Percentiles rank a stretch among this genome's conserved stretches.
Evolutionary conservation across 148 eudicot species (phyloP).

Genomic region (Amaranthus palmeri): DNA sequence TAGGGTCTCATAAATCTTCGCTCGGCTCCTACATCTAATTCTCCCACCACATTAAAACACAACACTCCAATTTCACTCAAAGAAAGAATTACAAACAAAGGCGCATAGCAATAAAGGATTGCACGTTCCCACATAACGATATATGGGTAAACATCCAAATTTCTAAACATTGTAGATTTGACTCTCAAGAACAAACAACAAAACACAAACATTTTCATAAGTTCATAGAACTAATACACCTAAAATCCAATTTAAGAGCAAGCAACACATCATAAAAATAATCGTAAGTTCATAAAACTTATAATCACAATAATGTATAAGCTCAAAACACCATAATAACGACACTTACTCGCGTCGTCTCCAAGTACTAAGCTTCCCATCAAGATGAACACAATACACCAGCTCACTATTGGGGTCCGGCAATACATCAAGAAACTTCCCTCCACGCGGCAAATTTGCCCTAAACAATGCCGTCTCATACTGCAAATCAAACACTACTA

Average conservation of each 20-base stretch:
- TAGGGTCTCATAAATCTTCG: too few relatives aligned
- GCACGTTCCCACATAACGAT: background rate
- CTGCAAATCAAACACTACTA: conserved; percentile 85
- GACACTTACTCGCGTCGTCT: conserved; percentile 72
- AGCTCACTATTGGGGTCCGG: conserved; percentile 67
- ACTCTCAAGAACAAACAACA: background rate
- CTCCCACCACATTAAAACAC: background rate
- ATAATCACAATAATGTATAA: background rate
- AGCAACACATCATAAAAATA: background rate
- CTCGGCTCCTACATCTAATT: background rate
- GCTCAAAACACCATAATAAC: background rate
- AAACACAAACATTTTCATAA: background rate
- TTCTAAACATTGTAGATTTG: background rate
- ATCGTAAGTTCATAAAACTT: background rate
- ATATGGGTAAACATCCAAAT: background rate
- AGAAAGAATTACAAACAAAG: background rate
- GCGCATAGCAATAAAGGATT: background rate
- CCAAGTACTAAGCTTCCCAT: conserved; percentile 91
- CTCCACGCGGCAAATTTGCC: conserved; percentile 66
- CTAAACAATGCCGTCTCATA: conserved; percentile 56
- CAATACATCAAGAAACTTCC: conserved; percentile 80
- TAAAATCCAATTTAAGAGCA: background rate
- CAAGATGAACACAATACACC: conserved; percentile 74
- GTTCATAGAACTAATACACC: too few relatives aligned
- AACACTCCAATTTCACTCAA: background rate